Conservation (phyloP, 2,329 filamentous ascomycete species). For the Sporothrix euskadiensis region DNA sequence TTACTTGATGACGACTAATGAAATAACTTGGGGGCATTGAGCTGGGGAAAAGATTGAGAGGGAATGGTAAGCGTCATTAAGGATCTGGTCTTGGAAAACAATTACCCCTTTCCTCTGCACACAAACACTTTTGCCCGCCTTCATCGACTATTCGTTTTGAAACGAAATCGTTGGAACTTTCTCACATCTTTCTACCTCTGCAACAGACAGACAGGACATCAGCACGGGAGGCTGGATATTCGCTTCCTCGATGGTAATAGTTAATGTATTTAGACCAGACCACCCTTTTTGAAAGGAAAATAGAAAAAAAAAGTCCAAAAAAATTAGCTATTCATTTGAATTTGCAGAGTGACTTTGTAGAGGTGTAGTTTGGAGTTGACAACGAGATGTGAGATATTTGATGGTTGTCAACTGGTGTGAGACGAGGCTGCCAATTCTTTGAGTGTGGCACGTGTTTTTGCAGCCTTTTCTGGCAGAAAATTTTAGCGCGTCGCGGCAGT, state of each 20-base stretch:
- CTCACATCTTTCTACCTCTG: conserved; percentile 4
- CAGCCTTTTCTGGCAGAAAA: not conserved
- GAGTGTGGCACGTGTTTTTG: not conserved
- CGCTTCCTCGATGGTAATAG: conserved; percentile 32
- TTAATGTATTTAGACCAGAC: conserved; percentile 31
- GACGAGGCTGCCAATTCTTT: not conserved
- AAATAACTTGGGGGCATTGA: not conserved
- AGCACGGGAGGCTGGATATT: conserved; percentile 25
- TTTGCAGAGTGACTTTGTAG: not conserved
- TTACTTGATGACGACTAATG: not conserved
- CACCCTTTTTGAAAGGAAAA: conserved; percentile 29
- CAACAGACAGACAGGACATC: not conserved
- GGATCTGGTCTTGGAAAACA: conserved; percentile 20
- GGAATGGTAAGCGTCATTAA: conserved; percentile 9
- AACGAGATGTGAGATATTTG: not conserved
- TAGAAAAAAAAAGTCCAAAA: conserved; percentile 14
- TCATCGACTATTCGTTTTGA: not conserved
- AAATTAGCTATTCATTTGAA: not conserved
- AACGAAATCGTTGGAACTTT: conserved; percentile 1
- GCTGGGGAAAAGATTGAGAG: not conserved
- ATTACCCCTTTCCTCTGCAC: not conserved
- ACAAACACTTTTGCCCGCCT: not conserved
- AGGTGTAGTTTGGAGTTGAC: not conserved
- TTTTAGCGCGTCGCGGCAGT: not conserved
- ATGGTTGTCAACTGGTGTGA: not conserved